Percentiles rank a stretch among this genome's conserved stretches.
Evolutionary conservation across 805 yeast species (phyloP).

Genomic region (Ogataea thermomethanolica): DNA sequence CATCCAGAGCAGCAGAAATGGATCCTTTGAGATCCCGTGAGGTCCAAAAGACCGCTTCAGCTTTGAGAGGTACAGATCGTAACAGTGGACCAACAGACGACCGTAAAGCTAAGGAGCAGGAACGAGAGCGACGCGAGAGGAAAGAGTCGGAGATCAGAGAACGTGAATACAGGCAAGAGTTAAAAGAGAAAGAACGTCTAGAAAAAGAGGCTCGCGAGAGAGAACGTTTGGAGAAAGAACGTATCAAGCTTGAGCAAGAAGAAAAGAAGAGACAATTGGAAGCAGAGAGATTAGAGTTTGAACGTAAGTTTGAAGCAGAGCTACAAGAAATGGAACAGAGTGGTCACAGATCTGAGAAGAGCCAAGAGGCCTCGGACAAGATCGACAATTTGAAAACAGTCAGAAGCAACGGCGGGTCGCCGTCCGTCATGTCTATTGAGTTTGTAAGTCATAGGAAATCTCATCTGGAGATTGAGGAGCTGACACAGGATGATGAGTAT

Average conservation of each 20-base stretch:
- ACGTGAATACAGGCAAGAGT: background rate
- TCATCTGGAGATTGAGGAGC: conserved; percentile 21
- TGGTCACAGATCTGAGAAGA: background rate
- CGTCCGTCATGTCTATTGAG: conserved; percentile 27
- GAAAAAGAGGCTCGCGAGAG: background rate
- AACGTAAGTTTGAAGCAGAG: background rate
- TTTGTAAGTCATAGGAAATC: conserved; percentile 33
- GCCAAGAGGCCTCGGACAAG: background rate
- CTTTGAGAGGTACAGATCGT: conserved; percentile 2
- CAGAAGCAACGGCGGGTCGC: conserved; percentile 3
- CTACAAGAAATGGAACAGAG: background rate
- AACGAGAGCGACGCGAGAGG: conserved; percentile 1
- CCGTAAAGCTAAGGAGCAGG: background rate
- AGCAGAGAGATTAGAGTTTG: background rate
- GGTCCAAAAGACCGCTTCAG: conserved; percentile 4
- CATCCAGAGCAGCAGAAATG: background rate
- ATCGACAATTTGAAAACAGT: background rate
- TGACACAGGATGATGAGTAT: conserved; percentile 25
- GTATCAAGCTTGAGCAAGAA: background rate
- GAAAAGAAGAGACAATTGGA: background rate
- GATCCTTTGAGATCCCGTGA: background rate
- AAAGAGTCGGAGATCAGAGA: background rate
- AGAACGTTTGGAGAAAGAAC: background rate
- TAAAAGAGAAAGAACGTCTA: conserved; percentile 1
- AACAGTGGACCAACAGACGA: background rate